Evolutionary conservation across 768 basidiomycete species (phyloP), one percentile per base, ranked within the genome.

Genomic region (Termitomyces sp.): DNA sequence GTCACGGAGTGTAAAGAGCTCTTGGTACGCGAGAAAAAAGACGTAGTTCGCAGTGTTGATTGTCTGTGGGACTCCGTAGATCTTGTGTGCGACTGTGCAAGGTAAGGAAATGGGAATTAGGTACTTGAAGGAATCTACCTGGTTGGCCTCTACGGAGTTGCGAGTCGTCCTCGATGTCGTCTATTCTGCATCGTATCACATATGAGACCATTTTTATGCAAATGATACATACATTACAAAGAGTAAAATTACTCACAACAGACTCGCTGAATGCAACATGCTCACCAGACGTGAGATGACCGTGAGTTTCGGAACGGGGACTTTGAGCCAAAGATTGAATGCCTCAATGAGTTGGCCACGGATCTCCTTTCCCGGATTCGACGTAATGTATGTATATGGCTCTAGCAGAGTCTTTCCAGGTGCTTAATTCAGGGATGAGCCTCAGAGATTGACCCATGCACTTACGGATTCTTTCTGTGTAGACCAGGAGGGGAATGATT

Each of bases 21-120:
- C 91, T 63, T 93, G 82, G 69, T 88, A 95, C 0, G 95, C 96
- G 43, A 93, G 82, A 67, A 98, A 99, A 69, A 96, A 98, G 30
- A 95, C 93, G 63, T 98, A 98, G 68, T 97, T 98, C 0, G 96
- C 96, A 0, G 89, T 87, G 69, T 99, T 99, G 75, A 99, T 95
- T 0, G 96, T 97, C 68, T 98, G 96, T 0, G 96, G 93, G 3
- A 97, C 76, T 1, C 96, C 96, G 65, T 96, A 99, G 63, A 99
- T 96, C 76, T 92, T 93, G 76, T 99, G 95, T 0, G 93, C 85
- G 24, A 95, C 95, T 88, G 61, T 1, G 27, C 27, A 33, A 33
- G 30, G 20, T 26, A 47, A 46, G 36, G 4, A 18, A 43, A 33
- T 47, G 47, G 4, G 22, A 4, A 24, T 26, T 42, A 27, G 57